Evolutionary conservation across 2,329 filamentous ascomycete genomes (phyloP).

Genomic region (Juglanconis juglandina): DNA sequence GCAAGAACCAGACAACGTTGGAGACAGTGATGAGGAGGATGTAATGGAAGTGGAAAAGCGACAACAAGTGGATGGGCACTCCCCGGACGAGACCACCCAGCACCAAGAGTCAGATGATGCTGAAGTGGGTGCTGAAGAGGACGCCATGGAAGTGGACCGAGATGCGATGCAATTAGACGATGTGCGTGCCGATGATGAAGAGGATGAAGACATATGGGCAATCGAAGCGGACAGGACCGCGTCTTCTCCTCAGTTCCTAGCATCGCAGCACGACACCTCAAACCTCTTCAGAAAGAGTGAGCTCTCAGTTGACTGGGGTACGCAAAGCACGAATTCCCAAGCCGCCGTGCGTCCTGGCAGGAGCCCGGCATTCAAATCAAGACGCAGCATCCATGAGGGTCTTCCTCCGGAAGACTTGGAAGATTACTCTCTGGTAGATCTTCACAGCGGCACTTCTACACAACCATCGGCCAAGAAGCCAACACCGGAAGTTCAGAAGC

Average conservation of each 20-base stretch:
- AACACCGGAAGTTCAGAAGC: constrained; percentile 24
- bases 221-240: constrained; percentile 52
- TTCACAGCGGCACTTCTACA: constrained; percentile 20
- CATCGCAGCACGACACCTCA: constrained; percentile 18
- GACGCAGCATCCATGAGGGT: not conserved
- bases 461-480: constrained; percentile 29
- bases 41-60: not conserved
- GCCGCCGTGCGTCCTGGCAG: not conserved
- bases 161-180: constrained; percentile 9
- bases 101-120: not conserved
- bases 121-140: not conserved
- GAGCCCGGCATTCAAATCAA: constrained; percentile 2
- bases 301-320: constrained; percentile 22
- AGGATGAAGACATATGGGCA: constrained; percentile 54
- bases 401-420: constrained; percentile 8
- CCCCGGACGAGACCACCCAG: not conserved
- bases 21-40: not conserved
- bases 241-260: constrained; percentile 22
- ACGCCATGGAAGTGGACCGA: constrained; percentile 4
- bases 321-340: constrained; percentile 13
- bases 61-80: not conserved
- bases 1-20: not conserved
- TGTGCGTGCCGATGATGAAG: constrained; percentile 29
- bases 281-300: constrained; percentile 29
- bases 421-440: constrained; percentile 17